Evolutionary conservation across 306 rosid genomes (phyloP), one percentile per base, ranked within the genome.

Genomic region (Morella rubra): DNA sequence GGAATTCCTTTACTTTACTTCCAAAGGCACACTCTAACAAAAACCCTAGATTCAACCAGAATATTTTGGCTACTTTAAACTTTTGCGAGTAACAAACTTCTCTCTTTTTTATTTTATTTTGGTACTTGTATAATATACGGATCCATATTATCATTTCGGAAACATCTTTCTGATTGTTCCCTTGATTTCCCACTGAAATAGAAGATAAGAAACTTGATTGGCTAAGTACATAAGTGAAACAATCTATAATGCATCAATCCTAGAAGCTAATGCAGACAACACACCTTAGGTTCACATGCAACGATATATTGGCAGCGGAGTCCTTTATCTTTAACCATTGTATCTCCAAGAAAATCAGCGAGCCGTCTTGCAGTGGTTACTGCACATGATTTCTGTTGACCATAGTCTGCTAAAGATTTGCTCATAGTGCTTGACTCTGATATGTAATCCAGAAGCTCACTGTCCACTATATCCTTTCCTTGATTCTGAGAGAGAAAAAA

Each of bases 381-480:
- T 24, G 97, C 97, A 78, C 98, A 92, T 77, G 97, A 90, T 86
- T 89, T 94, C 83, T 92, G 96, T 74, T 53, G 88, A 65, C 97
- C 98, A 77, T 94, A 92, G 74, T 94, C 98, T 71, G 81, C 96
- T 85, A 94, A 89, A 76, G 98, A 94, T 87, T 94, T 94, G 95
- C 98, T 94, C 98, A 94, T 94, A 81, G 98, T 94, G 87, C 98
- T 94, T 89, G 98, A 94, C 79, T 94, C 98, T 58, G 98, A 94
- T 80, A 94, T 94, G 80, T 90, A 94, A 82, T 92, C 98, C 79
- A 94, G 97, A 84, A 94, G 89, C 88, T 94, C 97, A 70, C 96
- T 84, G 70, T 94, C 97, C 59, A 97, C 97, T 53, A 94, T 64
- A 85, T 94, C 98, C 72, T 80, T 84, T 79, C 97, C 97, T 87